Evolutionary conservation across 1,284 basidiomycete species (phyloP).

Genomic region (Heterobasidion irregulare): DNA sequence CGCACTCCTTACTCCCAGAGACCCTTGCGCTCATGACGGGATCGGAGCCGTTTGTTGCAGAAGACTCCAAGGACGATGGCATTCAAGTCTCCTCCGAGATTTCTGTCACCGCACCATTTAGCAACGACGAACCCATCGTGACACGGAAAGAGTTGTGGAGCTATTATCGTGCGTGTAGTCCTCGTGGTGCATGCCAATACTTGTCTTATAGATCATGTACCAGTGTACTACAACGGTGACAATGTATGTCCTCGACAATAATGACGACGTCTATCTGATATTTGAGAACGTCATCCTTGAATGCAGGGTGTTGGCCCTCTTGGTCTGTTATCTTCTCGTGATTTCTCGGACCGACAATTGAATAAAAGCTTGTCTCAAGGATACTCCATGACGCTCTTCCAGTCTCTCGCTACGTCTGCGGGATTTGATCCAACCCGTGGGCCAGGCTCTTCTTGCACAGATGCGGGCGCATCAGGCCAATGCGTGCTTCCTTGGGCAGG

Average conservation of each 20-base stretch:
- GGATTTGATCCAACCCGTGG: slow-evolving; percentile 63
- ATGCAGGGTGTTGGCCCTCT: slow-evolving; percentile 48
- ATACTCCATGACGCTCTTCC: slow-evolving; percentile 68
- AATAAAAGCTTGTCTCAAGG: slow-evolving; percentile 13
- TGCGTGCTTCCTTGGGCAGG: slow-evolving; percentile 70
- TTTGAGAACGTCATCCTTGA: background rate
- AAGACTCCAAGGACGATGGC: background rate
- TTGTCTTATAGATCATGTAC: background rate
- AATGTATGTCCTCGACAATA: slow-evolving; percentile 35
- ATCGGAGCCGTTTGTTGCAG: background rate
- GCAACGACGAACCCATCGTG: slow-evolving; percentile 45
- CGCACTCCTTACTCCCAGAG: background rate
- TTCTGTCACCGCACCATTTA: slow-evolving; percentile 25
- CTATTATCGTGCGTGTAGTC: slow-evolving; percentile 48
- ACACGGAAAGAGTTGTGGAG: slow-evolving; percentile 62
- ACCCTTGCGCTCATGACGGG: background rate
- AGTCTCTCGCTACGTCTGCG: slow-evolving; percentile 57
- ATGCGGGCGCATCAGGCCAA: slow-evolving; percentile 45
- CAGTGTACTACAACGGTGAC: slow-evolving; percentile 68
- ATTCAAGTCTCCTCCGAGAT: background rate
- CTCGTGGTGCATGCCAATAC: background rate
- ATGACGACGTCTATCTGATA: background rate
- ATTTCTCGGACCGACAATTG: background rate
- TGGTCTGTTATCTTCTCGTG: slow-evolving; percentile 18
- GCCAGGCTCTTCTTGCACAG: slow-evolving; percentile 55